phyloP scores from a whole-genome alignment of 495 filamentous ascomycete species.

The Letharia lupina region DNA sequence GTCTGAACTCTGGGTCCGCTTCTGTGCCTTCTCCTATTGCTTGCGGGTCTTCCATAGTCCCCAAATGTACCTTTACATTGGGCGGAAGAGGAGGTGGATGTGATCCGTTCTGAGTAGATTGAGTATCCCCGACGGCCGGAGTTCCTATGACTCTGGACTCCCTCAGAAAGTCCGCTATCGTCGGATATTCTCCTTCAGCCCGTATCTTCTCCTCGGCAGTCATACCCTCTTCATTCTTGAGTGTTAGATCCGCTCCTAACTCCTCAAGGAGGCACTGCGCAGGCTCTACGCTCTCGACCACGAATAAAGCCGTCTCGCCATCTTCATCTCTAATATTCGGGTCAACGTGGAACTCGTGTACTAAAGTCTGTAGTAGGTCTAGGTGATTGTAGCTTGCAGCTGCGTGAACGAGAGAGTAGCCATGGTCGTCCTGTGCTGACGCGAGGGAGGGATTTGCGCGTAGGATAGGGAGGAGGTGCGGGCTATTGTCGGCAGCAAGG shows the following conservation, averaged over 20 bases:
- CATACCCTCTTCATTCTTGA: constrained; percentile 55
- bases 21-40: constrained; percentile 46
- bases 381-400: constrained; percentile 84
- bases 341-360: constrained; percentile 67
- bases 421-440: constrained; percentile 64
- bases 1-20: constrained; percentile 61
- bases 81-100: constrained; percentile 48
- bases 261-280: constrained; percentile 75
- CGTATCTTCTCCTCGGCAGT: constrained; percentile 66
- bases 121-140: constrained; percentile 25
- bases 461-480: constrained; percentile 57
- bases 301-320: constrained; percentile 84
- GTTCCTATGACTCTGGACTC: constrained; percentile 35
- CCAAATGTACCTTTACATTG: constrained; percentile 59
- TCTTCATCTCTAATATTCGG: constrained; percentile 80
- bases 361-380: constrained; percentile 66
- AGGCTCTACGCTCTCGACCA: constrained; percentile 65
- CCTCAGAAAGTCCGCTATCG: constrained; percentile 59
- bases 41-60: constrained; percentile 55
- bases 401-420: constrained; percentile 89
- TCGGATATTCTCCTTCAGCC: constrained; percentile 58
- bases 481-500: constrained; percentile 67
- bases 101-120: constrained; percentile 7
- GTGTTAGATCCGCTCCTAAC: constrained; percentile 56
- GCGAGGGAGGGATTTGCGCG: constrained; percentile 58